phyloP scores from a whole-genome alignment of 1,284 basidiomycete genomes.

The Caloboletus firmus region DNA sequence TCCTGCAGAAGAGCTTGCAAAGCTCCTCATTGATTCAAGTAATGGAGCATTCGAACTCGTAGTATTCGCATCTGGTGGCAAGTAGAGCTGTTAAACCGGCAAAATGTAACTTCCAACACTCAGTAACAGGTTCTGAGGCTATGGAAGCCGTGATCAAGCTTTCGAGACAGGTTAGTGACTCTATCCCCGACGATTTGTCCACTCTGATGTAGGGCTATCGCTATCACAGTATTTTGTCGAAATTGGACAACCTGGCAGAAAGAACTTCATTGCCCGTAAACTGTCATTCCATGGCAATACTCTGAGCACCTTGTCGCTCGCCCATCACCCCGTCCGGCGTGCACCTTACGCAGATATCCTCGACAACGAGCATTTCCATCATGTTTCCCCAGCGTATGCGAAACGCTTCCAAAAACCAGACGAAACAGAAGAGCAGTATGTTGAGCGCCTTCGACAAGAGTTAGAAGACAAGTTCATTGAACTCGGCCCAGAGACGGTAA shows the following conservation, averaged over 20 bases:
- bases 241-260: slow-evolving; percentile 64
- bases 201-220: slow-evolving; percentile 3
- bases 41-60: slow-evolving; percentile 72
- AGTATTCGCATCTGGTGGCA: slow-evolving; percentile 73
- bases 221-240: slow-evolving; percentile 63
- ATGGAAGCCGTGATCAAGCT: slow-evolving; percentile 82
- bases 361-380: slow-evolving; percentile 65
- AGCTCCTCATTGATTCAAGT: slow-evolving; percentile 56
- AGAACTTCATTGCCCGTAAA: slow-evolving; percentile 76
- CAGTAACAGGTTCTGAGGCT: slow-evolving; percentile 70
- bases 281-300: slow-evolving; percentile 87
- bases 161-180: slow-evolving; percentile 59
- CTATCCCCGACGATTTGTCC: background rate
- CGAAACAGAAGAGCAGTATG: slow-evolving; percentile 78
- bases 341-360: slow-evolving; percentile 66
- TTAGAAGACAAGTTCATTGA: slow-evolving; percentile 81
- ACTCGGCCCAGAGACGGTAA: slow-evolving; percentile 77
- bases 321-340: slow-evolving; percentile 63
- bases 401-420: slow-evolving; percentile 67
- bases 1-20: slow-evolving; percentile 76
- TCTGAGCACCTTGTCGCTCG: slow-evolving; percentile 65
- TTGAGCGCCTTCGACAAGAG: slow-evolving; percentile 71
- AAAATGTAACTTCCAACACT: slow-evolving; percentile 1
- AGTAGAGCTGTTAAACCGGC: background rate
- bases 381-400: slow-evolving; percentile 84